A percentile compares a stretch with the other conserved stretches of the same genome.
These are phyloP conservation scores for Cryptococcus hybrid DNA, from an alignment of 1,284 basidiomycete genomes.

Conservation along the genomic window DNA sequence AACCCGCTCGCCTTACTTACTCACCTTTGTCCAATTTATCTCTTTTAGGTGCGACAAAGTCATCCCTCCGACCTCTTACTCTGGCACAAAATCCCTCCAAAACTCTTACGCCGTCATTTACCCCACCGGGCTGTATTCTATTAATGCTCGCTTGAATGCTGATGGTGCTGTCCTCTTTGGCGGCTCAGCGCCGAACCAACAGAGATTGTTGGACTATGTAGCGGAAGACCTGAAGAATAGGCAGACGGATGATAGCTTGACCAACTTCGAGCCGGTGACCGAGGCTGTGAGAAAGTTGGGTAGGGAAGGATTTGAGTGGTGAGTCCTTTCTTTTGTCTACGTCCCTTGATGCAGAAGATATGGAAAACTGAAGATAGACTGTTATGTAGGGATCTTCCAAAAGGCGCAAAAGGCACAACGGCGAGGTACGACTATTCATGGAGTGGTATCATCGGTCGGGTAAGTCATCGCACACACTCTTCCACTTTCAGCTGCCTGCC, in stretches of 20 bases:
- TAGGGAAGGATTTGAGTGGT: conserved; percentile 17
- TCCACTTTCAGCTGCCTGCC: neutral
- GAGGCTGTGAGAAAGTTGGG: conserved; percentile 15
- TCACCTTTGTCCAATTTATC: neutral
- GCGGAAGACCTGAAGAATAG: conserved; percentile 8
- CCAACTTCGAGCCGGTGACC: conserved; percentile 24
- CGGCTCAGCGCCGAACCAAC: conserved; percentile 15
- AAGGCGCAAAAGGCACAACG: conserved; percentile 2
- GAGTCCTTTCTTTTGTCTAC: neutral
- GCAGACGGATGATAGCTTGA: conserved; percentile 19
- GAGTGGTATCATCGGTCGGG: conserved; percentile 29
- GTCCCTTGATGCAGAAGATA: neutral
- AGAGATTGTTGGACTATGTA: conserved; percentile 18
- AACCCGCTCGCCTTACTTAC: neutral
- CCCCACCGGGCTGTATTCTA: conserved; percentile 10
- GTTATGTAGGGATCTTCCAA: conserved; percentile 8
- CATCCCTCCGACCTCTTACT: conserved; percentile 15
- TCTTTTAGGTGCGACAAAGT: conserved; percentile 15
- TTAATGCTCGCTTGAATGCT: conserved; percentile 16
- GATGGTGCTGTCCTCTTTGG: conserved; percentile 24
- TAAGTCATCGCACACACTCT: conserved; percentile 2
- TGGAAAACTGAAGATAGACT: conserved; percentile 2
- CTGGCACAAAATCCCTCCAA: conserved; percentile 18
- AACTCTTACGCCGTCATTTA: conserved; percentile 23
- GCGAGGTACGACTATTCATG: conserved; percentile 25